A percentile compares a stretch with the other conserved stretches of the same genome.
phyloP scores from a whole-genome alignment of 257 asterid genomes.

The Ocimum tenuiflorum region DNA sequence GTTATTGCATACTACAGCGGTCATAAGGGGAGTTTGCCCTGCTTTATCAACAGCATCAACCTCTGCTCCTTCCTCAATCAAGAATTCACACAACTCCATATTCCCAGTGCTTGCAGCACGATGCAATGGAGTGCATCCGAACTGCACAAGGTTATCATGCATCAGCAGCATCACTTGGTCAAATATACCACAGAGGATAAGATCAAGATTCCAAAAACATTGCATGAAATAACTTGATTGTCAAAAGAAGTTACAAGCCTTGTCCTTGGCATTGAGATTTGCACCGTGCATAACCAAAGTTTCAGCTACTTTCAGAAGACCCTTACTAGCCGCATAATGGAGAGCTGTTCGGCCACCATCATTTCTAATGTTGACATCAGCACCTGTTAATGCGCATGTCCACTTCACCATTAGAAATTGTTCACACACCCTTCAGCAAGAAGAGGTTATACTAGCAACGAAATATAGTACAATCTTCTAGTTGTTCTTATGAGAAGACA shows the following conservation, averaged over 20 bases:
- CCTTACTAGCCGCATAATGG: slow-evolving; percentile 99
- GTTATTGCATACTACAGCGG: slow-evolving; percentile 67
- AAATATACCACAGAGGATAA: background rate
- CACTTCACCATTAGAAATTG: slow-evolving; percentile 12
- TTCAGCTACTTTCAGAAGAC: slow-evolving; percentile 65
- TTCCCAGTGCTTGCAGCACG: slow-evolving; percentile 97
- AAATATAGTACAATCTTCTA: background rate
- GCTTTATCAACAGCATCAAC: slow-evolving; percentile 75
- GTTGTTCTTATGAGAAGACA: background rate
- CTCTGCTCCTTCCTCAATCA: slow-evolving; percentile 96
- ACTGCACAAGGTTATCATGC: slow-evolving; percentile 37
- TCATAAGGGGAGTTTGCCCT: slow-evolving; percentile 94
- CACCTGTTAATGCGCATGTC: slow-evolving; percentile 47
- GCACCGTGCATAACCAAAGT: slow-evolving; percentile 69
- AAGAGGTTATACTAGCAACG: background rate
- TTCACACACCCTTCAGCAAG: background rate
- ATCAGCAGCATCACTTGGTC: slow-evolving; percentile 5
- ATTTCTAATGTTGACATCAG: slow-evolving; percentile 65
- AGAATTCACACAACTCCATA: slow-evolving; percentile 52
- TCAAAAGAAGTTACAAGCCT: slow-evolving; percentile 44
- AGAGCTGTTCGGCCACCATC: slow-evolving; percentile 90
- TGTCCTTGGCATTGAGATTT: slow-evolving; percentile 75
- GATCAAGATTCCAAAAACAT: background rate
- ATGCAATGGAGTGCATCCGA: slow-evolving; percentile 94
- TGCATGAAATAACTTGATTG: slow-evolving; percentile 4